These are phyloP conservation scores for Xylaria acuta DNA, from an alignment of 495 filamentous ascomycete genomes.

Conservation along the genomic window DNA sequence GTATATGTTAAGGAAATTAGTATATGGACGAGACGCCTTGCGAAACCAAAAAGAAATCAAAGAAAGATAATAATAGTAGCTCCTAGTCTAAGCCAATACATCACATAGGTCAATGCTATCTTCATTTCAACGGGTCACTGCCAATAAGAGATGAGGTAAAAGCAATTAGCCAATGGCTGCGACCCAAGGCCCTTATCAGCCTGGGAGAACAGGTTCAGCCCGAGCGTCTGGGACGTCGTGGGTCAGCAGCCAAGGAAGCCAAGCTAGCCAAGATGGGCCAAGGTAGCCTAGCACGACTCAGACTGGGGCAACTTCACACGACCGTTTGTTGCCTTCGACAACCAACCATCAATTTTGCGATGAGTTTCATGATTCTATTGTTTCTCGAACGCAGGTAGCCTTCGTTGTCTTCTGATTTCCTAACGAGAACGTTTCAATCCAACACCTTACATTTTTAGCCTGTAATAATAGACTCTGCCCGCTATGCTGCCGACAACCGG, in stretches of 20 bases:
- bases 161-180: slow-evolving; percentile 1
- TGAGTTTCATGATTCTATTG: not conserved
- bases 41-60: not conserved
- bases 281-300: not conserved
- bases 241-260: slow-evolving; percentile 16
- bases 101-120: not conserved
- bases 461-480: not conserved
- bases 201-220: not conserved
- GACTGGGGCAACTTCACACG: not conserved
- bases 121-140: not conserved
- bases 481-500: not conserved
- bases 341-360: not conserved
- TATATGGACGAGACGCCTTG: not conserved
- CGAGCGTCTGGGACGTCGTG: slow-evolving; percentile 16
- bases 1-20: not conserved
- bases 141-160: slow-evolving; percentile 16
- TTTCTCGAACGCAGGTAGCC: not conserved
- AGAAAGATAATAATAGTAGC: not conserved
- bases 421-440: not conserved
- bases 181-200: slow-evolving; percentile 15
- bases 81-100: not conserved
- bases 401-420: not conserved
- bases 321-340: not conserved
- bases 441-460: not conserved
- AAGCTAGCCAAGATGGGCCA: slow-evolving; percentile 12